Percentiles rank a stretch among this genome's conserved stretches.
These are phyloP conservation scores for Miamiensis avidus DNA, from an alignment of 169 alveolate genomes.

Conservation along the genomic window DNA sequence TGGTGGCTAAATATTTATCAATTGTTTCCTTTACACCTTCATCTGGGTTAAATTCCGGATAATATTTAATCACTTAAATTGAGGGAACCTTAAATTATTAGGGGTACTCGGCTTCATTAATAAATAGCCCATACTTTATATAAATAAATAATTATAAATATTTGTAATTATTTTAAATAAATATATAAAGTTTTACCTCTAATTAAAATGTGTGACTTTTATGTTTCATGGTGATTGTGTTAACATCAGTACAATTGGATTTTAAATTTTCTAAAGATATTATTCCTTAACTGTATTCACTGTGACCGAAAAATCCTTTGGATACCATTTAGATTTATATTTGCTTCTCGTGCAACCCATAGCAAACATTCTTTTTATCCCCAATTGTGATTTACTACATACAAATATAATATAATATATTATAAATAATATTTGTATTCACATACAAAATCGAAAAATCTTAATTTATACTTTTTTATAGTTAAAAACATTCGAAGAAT, in stretches of 20 bases:
- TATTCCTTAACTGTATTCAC: not conserved
- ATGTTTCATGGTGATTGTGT: not conserved
- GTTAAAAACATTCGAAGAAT: not conserved
- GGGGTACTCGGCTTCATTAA: not conserved
- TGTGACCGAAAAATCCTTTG: not conserved
- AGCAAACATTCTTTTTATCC: not conserved
- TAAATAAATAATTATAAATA: too few species aligned
- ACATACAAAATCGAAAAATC: not conserved
- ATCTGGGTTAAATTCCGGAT: not conserved
- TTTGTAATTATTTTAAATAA: too few species aligned
- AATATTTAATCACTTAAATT: too few species aligned
- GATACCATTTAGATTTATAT: too few species aligned
- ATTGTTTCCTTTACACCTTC: not conserved
- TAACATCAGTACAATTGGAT: not conserved
- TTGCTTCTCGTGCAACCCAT: not conserved
- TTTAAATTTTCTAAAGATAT: not conserved
- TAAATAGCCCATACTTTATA: not conserved
- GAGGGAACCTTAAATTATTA: not conserved
- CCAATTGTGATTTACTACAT: too few species aligned
- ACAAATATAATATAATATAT: too few species aligned
- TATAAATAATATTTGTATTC: too few species aligned
- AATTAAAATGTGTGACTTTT: not conserved
- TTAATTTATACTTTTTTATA: not conserved
- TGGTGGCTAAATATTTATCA: not conserved
- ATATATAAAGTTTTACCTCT: not conserved